Evolutionary conservation across 129 eudicot genomes (phyloP).

Genomic region (Ambrosia trifida): DNA sequence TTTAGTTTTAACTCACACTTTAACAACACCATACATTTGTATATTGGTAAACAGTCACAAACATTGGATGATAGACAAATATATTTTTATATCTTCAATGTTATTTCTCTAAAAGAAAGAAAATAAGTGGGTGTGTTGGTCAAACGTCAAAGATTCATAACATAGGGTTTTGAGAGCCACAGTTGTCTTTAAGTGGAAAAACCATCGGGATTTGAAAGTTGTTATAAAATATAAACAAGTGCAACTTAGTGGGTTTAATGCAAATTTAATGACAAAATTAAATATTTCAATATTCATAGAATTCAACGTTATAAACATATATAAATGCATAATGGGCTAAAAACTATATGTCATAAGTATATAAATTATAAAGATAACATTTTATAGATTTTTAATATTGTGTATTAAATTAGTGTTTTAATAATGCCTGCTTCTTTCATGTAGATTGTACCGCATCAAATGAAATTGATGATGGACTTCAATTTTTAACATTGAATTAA

Average conservation of each 20-base stretch:
- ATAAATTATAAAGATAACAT: not conserved
- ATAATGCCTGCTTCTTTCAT: conserved; percentile 20
- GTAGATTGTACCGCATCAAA: conserved; percentile 34
- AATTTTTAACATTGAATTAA: conserved; percentile 39
- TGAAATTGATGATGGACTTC: conserved; percentile 33
- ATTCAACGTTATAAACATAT: conserved; percentile 8
- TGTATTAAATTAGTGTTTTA: not conserved
- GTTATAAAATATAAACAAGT: conserved; percentile 15
- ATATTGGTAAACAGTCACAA: not conserved
- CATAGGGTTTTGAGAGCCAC: conserved; percentile 37
- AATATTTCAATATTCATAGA: conserved; percentile 3
- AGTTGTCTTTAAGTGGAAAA: conserved; percentile 40
- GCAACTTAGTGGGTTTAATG: conserved; percentile 38
- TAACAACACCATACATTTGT: not conserved
- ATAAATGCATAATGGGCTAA: not conserved
- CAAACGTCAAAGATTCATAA: conserved; percentile 37
- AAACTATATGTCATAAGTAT: not conserved
- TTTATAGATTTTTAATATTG: not conserved
- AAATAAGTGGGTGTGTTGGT: conserved; percentile 16
- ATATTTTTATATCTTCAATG: not conserved
- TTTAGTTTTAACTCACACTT: no score
- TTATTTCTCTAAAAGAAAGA: not conserved
- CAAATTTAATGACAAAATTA: conserved; percentile 29
- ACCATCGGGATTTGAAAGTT: conserved; percentile 56
- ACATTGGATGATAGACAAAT: not conserved